Evolutionary conservation across 208 protist genomes (phyloP).

Genomic region (Leishmania aethiopica): DNA sequence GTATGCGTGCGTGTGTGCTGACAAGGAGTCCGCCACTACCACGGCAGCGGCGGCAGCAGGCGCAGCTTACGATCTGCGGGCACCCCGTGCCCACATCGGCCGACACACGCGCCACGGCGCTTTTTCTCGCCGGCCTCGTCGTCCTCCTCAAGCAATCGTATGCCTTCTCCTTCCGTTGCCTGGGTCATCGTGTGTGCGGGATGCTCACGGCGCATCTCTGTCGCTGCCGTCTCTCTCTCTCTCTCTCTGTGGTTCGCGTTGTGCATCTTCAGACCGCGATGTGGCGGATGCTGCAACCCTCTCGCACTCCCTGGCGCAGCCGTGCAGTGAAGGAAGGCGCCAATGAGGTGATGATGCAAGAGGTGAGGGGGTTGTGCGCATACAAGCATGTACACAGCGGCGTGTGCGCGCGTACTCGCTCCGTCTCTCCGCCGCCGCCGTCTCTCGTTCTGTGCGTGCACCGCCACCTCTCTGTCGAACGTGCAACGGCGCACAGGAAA

Average conservation of each 20-base stretch:
- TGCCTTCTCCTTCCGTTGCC: too few species aligned
- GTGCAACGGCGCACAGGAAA: background rate
- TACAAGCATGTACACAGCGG: background rate
- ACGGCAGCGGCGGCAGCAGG: background rate
- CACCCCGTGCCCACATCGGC: background rate
- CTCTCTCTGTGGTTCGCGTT: background rate
- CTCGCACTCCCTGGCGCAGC: background rate
- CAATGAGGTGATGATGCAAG: background rate
- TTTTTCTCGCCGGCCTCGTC: background rate
- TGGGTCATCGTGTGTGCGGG: background rate
- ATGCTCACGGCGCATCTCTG: background rate
- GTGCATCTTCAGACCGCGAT: background rate
- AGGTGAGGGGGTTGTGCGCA: background rate
- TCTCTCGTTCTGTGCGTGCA: conserved; percentile 1
- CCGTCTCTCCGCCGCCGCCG: background rate
- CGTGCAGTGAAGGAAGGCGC: too few species aligned
- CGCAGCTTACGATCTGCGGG: background rate
- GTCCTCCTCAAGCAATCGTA: background rate
- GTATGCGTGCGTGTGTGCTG: background rate
- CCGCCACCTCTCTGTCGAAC: background rate
- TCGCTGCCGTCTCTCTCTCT: background rate
- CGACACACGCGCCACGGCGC: background rate
- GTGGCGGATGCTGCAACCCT: background rate
- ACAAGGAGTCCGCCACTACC: background rate
- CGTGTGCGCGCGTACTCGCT: background rate